Evolutionary conservation across 306 rosid species (phyloP), one percentile per base, ranked within the genome.

Genomic region (Begonia peltatifolia): DNA sequence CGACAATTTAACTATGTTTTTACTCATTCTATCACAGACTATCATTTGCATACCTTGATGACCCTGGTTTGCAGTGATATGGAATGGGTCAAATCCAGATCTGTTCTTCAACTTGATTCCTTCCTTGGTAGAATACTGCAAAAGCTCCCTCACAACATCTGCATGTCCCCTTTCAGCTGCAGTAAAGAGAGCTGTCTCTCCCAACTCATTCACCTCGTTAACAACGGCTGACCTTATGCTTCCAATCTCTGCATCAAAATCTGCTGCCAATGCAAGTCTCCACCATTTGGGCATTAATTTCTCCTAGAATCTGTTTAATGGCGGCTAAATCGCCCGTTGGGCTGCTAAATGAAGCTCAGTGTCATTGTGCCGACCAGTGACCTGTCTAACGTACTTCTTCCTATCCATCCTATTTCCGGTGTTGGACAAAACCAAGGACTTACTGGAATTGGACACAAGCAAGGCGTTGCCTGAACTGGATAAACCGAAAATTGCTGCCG

Each of bases 291-390:
- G 82, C 79, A 50, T 89, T 87, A 9, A 89, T 72, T 36, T 82
- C 94, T 11, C 57, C 66, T n/a, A 80, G 54, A 59, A 82, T 76
- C 3, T 59, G 68, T 15, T 67, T 43, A 53, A 89, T 64, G 12
- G 74, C 67, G 0, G 63, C 54, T 30, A 53, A 61, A 42, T 89
- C 87, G 0, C 93, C 0, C 82, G 76, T 47, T 69, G 77, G 0
- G 80, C 90, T 12, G 85, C 97, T 63, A 89, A 76, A 69, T 89
- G 95, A 58, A 89, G 81, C 60, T 82, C 87, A 30, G 94, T 84
- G 63, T 89, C 94, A 9, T 84, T 77, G 63, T 79, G 84, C 47
- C 84, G 77, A 2, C 97, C 95, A 6, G 87, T 89, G 61, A 84
- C 95, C 63, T 89, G 94, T 67, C 68, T 80, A 63, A 89, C 90